Evolutionary conservation across 2,329 filamentous ascomycete genomes (phyloP).

Genomic region (Dactylellina parvicollis): DNA sequence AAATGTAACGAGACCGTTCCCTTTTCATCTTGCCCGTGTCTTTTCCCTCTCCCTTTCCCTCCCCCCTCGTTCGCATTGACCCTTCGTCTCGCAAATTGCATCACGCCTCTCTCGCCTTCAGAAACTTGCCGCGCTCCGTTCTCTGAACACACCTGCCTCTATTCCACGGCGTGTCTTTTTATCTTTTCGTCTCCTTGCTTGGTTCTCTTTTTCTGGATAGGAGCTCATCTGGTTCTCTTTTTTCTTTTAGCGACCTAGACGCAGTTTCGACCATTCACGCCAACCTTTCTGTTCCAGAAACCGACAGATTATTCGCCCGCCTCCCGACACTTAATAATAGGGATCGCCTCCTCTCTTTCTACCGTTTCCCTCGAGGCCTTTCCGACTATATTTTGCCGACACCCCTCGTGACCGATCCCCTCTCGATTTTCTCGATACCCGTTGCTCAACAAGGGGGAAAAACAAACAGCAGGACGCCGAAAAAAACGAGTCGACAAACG

Average conservation of each 20-base stretch:
- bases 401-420: conserved; percentile 29
- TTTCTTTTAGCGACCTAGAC: conserved; percentile 46
- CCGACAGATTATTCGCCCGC: conserved; percentile 29
- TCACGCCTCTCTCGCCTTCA: conserved; percentile 50
- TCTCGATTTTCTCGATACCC: conserved; percentile 11
- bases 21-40: conserved; percentile 27
- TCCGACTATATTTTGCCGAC: conserved; percentile 13
- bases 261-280: conserved; percentile 29
- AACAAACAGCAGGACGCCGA: conserved; percentile 15
- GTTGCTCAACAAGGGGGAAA: conserved; percentile 15
- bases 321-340: conserved; percentile 41
- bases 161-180: conserved; percentile 23
- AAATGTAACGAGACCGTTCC: conserved; percentile 41
- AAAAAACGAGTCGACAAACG: conserved; percentile 40
- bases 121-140: conserved; percentile 52
- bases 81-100: conserved; percentile 54
- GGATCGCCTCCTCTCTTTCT: conserved; percentile 18
- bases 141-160: conserved; percentile 47
- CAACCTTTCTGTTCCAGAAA: conserved; percentile 32
- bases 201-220: conserved; percentile 46
- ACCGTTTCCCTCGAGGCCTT: neutral
- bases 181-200: conserved; percentile 18
- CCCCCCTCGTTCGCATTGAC: conserved; percentile 52
- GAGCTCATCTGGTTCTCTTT: conserved; percentile 45
- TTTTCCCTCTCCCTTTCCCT: conserved; percentile 9